Evolutionary conservation across 257 asterid genomes (phyloP), one percentile per base, ranked within the genome.

Genomic region (Paraleonurus japonicus): DNA sequence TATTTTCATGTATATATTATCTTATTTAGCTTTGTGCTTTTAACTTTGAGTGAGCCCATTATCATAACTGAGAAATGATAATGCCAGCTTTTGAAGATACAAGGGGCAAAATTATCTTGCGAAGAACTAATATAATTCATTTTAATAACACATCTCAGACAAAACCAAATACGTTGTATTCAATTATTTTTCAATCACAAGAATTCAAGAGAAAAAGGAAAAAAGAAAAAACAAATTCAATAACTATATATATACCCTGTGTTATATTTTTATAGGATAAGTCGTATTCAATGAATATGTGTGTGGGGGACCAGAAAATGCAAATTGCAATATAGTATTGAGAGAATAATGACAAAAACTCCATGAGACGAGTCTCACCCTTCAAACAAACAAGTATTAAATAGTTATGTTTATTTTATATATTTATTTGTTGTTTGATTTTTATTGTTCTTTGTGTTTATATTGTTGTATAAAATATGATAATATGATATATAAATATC

Each of bases 251-350:
- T 22, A 57, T 9, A 20, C 39, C 41, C 41, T 26, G 13, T 58
- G 41, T 58, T 7, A n/a, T 12, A 16, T 19, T 19, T 20, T 28
- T 35, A 19, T 62, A 9, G 53, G 32, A 63, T 63, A 37, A 19
- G 69, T 37, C 54, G 20, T 17, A 15, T 15, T 45, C 19, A n/a
- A 16, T 17, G 20, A 15, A 47, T 47, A 47, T n/a, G 10, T n/a
- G 22, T 47, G 55, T 47, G 55, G 23, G 55, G 22, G 55, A 47
- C 22, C 55, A 4, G 43, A 15, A 41, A 65, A 41, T 69, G 24
- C 66, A 55, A 69, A 54, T 55, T 23, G 28, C 39, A 69, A 13
- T 54, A 37, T 35, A 63, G 1, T 35, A 63, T 63, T 35, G 26
- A n/a, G n/a, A n/a, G n/a, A n/a, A n/a, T n/a, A n/a, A n/a, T n/a